Base-by-base conservation (phyloP, 768 basidiomycete genomes). In the Dioszegia aurantiaca region DNA sequence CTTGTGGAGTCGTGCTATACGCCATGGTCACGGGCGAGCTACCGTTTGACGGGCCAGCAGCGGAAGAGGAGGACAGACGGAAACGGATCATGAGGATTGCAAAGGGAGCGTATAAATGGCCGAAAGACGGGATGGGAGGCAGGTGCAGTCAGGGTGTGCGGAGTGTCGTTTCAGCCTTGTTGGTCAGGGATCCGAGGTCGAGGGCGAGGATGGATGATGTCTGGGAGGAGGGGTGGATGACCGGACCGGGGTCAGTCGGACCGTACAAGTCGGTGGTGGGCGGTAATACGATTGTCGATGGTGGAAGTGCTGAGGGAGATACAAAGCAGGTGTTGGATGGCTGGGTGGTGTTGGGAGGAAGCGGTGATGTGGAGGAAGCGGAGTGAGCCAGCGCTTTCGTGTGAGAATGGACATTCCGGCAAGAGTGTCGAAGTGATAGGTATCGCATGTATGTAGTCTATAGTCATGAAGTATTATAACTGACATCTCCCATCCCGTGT, bases 1-100 rank as follows among this genome's bases (percentile, higher is more conserved):
- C 89, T 10, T 85, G 86, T 66, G 90, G 90, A 0, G 86, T 91
- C n/a, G 88, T 90, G 47, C 77, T 92, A 12, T 94, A 84, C 74
- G 88, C 87, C 33, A 80, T 92, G 48, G 81, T 85, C 8, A 85
- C 82, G 37, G 81, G 89, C 37, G 77, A 80, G 33, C 73, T 92
- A 53, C 90, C 89, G 3, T 94, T 94, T 77, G 89, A 75, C 46
- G 23, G 23, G 8, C 28, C 14, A 8, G 28, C 16, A 3, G 21
- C 39, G n/a, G 27, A 21, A 2, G 41, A 55, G 23, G 31, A 17
- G 56, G 70, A 62, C 44, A 61, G 72, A 28, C 48, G 77, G 55
- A 70, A 77, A 45, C 79, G 81, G 71, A 77, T 92, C 63, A 83
- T 90, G 80, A 80, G 83, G 51, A 90, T 93, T 67, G 90, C 89